Base-by-base conservation (phyloP, 2,329 filamentous ascomycete species). In the Penicillium hesseltinei region DNA sequence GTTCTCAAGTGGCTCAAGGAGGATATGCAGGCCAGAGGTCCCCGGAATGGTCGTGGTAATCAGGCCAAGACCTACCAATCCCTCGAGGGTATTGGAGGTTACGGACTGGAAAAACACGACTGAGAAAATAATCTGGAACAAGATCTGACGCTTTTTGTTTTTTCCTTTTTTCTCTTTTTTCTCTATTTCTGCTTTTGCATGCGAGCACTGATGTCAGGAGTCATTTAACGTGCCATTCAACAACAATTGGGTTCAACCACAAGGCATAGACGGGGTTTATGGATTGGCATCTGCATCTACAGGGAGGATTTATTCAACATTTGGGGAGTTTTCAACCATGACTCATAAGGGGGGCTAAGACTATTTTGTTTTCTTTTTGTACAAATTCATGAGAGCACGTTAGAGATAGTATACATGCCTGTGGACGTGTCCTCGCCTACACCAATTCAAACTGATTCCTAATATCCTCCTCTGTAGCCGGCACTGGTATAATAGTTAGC, bases 1-100 rank as follows among this genome's bases (percentile, higher is more conserved):
- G 94, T 97, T 31, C 78, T 99, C 65, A 82, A 82, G 54, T 99
- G 94, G 94, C 79, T 99, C 73, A 85, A 85, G 71, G 84, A 89
- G 60, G 93, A 97, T 76, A 75, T 97, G 61, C 79, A 82, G 65
- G 87, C 89, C 64, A 81, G 93, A 63, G 93, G 93, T 0, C 92
- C 92, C 3, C 81, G 93, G 47, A 89, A 77, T 84, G 60, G 84
- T 78, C 43, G 83, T 78, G 83, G 70, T 2, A 69, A 70, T 29
- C 76, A 82, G 67, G 79, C 72, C 0, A 81, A 77, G 59, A 77
- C 80, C 5, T 82, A 88, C 66, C 75, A 81, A 66, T 79, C 74
- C 54, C 70, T 78, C 2, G 81, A 84, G 49, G 85, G 85, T 1
- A 80, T 84, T 64, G 86, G 86, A 11, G 86, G 86, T 0, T 89